phyloP scores from a whole-genome alignment of 352 stramenopile genomes.

The Globisporangium uncinulatum region DNA sequence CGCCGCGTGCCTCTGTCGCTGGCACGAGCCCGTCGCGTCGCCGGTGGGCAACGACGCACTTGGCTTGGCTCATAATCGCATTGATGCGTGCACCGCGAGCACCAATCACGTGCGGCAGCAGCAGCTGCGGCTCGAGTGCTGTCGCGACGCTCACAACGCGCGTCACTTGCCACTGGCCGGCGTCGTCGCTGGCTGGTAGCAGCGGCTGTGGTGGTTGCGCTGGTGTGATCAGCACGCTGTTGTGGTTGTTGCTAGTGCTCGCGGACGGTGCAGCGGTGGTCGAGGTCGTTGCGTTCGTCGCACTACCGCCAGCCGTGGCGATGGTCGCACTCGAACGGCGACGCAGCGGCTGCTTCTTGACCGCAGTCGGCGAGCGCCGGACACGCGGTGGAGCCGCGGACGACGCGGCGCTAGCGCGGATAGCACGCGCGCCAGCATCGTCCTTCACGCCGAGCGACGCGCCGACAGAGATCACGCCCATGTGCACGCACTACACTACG shows the following conservation, averaged over 20 bases:
- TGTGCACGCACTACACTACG: constrained; percentile 6
- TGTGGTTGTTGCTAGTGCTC: constrained; percentile 2
- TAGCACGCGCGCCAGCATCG: constrained; percentile 10
- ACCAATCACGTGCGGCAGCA: constrained; percentile 49
- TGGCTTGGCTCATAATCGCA: constrained; percentile 48
- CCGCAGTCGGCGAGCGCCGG: neutral
- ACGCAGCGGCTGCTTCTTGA: neutral
- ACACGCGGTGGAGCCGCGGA: constrained; percentile 3
- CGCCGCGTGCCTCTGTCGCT: neutral
- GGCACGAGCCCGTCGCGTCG: constrained; percentile 8
- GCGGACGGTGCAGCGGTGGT: neutral
- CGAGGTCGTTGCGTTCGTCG: no score
- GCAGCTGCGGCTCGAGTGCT: constrained; percentile 26
- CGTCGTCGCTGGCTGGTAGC: constrained; percentile 5
- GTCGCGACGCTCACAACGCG: constrained; percentile 37
- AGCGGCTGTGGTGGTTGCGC: neutral
- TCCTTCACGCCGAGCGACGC: constrained; percentile 66
- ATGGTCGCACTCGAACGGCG: neutral
- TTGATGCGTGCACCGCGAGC: constrained; percentile 42
- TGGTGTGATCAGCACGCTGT: neutral
- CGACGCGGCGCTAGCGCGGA: neutral
- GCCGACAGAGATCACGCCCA: constrained; percentile 79
- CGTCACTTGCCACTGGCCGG: constrained; percentile 14
- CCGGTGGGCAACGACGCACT: constrained; percentile 47
- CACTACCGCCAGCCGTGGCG: no score